These are phyloP conservation scores for Boletus rufocinnamomeus DNA, from an alignment of 768 basidiomycete species.

Conservation along the genomic window DNA sequence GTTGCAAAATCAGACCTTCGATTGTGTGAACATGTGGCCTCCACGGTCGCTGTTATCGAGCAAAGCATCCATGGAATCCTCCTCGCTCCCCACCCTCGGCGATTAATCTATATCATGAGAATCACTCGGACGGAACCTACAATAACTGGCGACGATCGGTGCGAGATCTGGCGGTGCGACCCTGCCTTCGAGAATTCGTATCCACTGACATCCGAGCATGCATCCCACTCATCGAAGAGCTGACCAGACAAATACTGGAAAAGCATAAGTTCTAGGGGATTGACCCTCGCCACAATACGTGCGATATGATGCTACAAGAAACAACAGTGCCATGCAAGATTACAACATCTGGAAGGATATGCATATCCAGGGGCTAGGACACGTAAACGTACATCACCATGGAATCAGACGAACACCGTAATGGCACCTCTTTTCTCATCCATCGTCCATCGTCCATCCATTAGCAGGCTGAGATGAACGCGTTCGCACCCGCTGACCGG, in stretches of 20 bases:
- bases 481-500: conserved; percentile 60
- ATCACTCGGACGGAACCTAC: background rate
- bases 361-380: conserved; percentile 1
- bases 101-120: conserved; percentile 8
- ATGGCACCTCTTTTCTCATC: conserved; percentile 49
- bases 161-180: background rate
- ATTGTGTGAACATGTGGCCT: conserved; percentile 18
- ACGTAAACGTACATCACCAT: conserved; percentile 21
- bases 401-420: conserved; percentile 40
- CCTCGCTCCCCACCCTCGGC: conserved; percentile 6
- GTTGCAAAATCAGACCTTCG: conserved; percentile 26
- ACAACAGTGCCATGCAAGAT: background rate
- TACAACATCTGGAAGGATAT: conserved; percentile 8
- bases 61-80: background rate
- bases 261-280: background rate
- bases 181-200: background rate
- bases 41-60: background rate
- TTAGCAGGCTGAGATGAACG: conserved; percentile 56
- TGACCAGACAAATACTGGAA: background rate
- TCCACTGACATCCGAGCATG: background rate
- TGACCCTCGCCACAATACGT: conserved; percentile 16
- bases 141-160: background rate
- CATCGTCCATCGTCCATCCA: conserved; percentile 61
- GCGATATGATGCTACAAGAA: conserved; percentile 17
- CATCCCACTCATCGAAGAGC: background rate